Evolutionary conservation across 192 early-diverging fungal genomes (phyloP), one percentile per base, ranked within the genome.

Genomic region (Coemansia sp.): DNA sequence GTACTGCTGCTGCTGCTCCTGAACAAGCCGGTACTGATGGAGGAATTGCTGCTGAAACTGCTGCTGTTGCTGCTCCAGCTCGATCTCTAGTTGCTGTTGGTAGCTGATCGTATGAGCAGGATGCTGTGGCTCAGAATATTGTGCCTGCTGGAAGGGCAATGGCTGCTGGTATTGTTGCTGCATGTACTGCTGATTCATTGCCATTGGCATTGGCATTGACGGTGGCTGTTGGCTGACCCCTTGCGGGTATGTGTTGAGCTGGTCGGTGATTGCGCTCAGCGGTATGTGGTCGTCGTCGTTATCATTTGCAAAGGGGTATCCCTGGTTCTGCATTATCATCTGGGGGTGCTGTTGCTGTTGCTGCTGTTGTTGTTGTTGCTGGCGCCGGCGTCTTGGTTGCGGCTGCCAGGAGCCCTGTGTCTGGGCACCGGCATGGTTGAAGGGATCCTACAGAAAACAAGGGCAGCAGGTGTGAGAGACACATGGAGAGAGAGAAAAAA

Each of bases 51-150:
- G 78, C 22, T 28, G 22, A 28, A 28, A 28, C 22, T 28, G 22
- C 67, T 75, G 78, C 63, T 81, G 78, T 55, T 81, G 78, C 22
- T 75, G 78, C 54, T 75, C 71, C 18, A 75, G 70, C 67, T 81
- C 78, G 45, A 75, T 43, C 39, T 81, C 78, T 38, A 81, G 70
- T 59, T 81, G 73, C 53, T 67, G 69, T 15, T 81, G 73, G 48
- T 75, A 73, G 67, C 55, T 53, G 9, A 36, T 15, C 54, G 48
- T 52, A 32, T 57, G 65, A 48, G 41, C 41, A 63, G 28, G 32
- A 39, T 51, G 61, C 7, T 63, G 68, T 57, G 34, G 61, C 37
- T 55, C 52, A 37, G 62, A 17, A 18, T 60, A 51, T 36, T 52
- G 57, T 17, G 38, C 38, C 4, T 33, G 52, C 15, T 62, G 54